Conservation (phyloP, 495 filamentous ascomycete genomes). For the Xylaria curta region DNA sequence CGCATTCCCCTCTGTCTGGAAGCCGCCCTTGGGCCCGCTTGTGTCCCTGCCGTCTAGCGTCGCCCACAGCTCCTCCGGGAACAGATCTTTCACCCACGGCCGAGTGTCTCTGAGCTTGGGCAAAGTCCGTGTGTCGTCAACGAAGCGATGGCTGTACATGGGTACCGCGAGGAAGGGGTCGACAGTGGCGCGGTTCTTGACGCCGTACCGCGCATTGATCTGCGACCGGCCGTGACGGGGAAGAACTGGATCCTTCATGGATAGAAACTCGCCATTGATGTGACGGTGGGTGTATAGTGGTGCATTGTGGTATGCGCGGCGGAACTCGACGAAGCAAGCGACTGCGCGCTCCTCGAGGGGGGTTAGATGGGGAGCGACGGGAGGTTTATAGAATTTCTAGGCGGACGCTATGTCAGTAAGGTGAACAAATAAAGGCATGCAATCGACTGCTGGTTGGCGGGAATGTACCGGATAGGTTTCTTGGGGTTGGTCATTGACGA, state of each 20-base stretch:
- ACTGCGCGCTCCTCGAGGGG: conserved; percentile 51
- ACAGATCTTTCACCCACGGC: conserved; percentile 55
- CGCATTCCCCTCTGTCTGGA: conserved; percentile 28
- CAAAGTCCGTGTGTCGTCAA: conserved; percentile 50
- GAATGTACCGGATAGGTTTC: conserved; percentile 40
- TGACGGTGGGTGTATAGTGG: conserved; percentile 57
- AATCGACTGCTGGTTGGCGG: background rate
- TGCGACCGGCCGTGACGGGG: conserved; percentile 56
- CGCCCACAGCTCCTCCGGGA: conserved; percentile 58
- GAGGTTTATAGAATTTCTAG: conserved; percentile 50
- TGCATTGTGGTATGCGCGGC: conserved; percentile 52
- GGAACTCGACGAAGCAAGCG: conserved; percentile 53
- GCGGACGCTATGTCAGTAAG: conserved; percentile 10
- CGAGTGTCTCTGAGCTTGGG: conserved; percentile 50
- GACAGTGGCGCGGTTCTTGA: conserved; percentile 52
- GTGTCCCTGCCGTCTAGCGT: conserved; percentile 55
- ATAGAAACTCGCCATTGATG: conserved; percentile 23
- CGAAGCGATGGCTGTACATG: conserved; percentile 56
- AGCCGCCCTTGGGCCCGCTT: conserved; percentile 33
- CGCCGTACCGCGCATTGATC: conserved; percentile 56
- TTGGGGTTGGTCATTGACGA: conserved; percentile 38
- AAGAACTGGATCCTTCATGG: conserved; percentile 28
- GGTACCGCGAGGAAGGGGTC: conserved; percentile 60
- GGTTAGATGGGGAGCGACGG: conserved; percentile 45
- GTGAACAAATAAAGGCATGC: background rate